Evolutionary conservation across 306 rosid genomes (phyloP).

Genomic region (Pueraria montana): DNA sequence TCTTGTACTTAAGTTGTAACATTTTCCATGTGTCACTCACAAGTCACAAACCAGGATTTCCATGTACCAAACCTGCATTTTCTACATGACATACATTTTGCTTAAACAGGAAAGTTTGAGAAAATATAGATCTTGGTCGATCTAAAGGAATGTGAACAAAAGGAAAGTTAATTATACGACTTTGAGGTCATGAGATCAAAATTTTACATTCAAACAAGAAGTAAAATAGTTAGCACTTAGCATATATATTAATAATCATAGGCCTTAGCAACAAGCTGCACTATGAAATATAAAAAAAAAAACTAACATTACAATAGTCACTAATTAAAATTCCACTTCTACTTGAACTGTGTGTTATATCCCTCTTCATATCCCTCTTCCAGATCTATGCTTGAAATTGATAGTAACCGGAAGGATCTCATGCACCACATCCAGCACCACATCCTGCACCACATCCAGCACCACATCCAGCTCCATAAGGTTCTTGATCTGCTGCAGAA

Average conservation of each 20-base stretch:
- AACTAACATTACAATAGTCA: slow-evolving; percentile 1
- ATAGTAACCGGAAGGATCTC: slow-evolving; percentile 5
- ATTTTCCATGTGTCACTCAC: background rate
- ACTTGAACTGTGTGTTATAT: background rate
- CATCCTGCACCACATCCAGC: slow-evolving; percentile 75
- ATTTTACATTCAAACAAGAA: slow-evolving; percentile 35
- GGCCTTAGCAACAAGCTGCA: slow-evolving; percentile 34
- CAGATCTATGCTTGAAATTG: slow-evolving; percentile 34
- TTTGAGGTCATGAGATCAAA: slow-evolving; percentile 19
- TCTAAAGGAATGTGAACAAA: slow-evolving; percentile 3
- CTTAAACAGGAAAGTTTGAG: background rate
- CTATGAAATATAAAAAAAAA: slow-evolving; percentile 13
- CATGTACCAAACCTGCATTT: background rate
- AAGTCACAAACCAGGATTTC: background rate
- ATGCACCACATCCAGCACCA: slow-evolving; percentile 79
- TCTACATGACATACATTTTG: background rate
- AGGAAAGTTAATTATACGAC: background rate
- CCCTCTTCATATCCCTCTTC: background rate
- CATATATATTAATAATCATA: slow-evolving; percentile 17
- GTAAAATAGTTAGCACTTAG: slow-evolving; percentile 29
- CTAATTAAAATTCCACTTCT: slow-evolving; percentile 11
- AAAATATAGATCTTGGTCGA: background rate
- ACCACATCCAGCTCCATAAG: slow-evolving; percentile 64
- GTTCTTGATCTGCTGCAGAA: slow-evolving; percentile 58
- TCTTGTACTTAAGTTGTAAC: too few species aligned